Evolutionary conservation across 768 basidiomycete genomes (phyloP), one percentile per base, ranked within the genome.

Genomic region (Grammothele lineata): DNA sequence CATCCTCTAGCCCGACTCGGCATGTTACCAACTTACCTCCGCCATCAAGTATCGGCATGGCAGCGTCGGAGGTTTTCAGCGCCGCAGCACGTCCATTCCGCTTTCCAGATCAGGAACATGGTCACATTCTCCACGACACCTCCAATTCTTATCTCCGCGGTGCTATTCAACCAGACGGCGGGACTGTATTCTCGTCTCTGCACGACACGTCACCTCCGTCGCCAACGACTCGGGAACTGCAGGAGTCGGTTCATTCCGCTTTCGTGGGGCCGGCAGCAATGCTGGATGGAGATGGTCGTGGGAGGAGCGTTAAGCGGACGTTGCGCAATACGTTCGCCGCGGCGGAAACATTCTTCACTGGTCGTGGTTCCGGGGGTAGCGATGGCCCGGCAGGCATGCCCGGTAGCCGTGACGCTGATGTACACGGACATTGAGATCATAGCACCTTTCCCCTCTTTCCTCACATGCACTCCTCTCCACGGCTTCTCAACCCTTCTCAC

Each of bases 311-410:
- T 30, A 85, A 77, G 62, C 71, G 80, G 51, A 81, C 77, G 54
- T 55, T 87, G 41, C 75, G 86, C 40, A 85, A 76, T 48, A 86
- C 85, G 12, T 63, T 88, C 37, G 78, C 73, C 45, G 81, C 77
- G 27, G 85, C 87, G 10, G 85, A 87, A 57, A 79, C 83, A 45
- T 65, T 85, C 27, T 85, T 87, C 48, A 82, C 83, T n/a, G 73
- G 82, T 23, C 61, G 58, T 19, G 37, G 44, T 17, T 36, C 50
- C 12, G 53, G 52, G 24, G 45, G 56, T 11, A 42, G 40, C 11
- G 45, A 40, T 19, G 59, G 58, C n/a, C 57, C 55, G 11, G 47
- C 51, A 3, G 57, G 54, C 5, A 45, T 48, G 35, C 25, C 49
- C 6, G 50, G 40, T 11, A 47, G 54, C 19, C 50, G 61, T 11